These are phyloP conservation scores for Tetrahymena malaccensis DNA, from an alignment of 73 alveolate species.

Conservation along the genomic window DNA sequence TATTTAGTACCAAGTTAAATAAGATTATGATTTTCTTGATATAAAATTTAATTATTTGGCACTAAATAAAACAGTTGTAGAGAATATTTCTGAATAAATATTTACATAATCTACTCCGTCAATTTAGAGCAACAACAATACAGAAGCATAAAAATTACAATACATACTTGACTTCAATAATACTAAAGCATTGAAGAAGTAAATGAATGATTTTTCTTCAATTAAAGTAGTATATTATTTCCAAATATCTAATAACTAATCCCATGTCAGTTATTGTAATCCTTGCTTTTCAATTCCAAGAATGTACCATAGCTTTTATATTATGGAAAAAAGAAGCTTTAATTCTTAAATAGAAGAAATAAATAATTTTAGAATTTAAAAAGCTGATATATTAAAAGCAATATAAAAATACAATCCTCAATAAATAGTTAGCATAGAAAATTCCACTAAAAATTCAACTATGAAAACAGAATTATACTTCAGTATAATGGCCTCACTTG, in stretches of 20 bases:
- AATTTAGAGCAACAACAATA: neutral
- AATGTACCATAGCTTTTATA: neutral
- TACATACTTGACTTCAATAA: neutral
- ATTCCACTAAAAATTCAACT: neutral
- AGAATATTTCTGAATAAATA: neutral
- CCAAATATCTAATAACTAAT: neutral
- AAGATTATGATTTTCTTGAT: neutral
- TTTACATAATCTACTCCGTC: neutral
- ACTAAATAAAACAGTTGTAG: neutral
- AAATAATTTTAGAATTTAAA: neutral
- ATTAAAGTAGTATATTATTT: neutral
- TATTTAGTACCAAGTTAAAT: neutral
- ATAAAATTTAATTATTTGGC: neutral
- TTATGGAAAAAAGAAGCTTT: neutral
- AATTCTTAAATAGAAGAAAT: neutral
- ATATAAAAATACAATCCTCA: neutral
- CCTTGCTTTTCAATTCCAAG: neutral
- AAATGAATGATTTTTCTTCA: neutral
- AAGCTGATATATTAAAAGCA: neutral
- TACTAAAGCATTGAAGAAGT: neutral
- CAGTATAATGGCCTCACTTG: neutral
- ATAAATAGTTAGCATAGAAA: neutral
- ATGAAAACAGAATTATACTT: neutral
- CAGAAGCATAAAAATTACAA: neutral
- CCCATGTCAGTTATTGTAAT: neutral